phyloP scores from a whole-genome alignment of 345 rosid species.

The Bruguiera parviflora region DNA sequence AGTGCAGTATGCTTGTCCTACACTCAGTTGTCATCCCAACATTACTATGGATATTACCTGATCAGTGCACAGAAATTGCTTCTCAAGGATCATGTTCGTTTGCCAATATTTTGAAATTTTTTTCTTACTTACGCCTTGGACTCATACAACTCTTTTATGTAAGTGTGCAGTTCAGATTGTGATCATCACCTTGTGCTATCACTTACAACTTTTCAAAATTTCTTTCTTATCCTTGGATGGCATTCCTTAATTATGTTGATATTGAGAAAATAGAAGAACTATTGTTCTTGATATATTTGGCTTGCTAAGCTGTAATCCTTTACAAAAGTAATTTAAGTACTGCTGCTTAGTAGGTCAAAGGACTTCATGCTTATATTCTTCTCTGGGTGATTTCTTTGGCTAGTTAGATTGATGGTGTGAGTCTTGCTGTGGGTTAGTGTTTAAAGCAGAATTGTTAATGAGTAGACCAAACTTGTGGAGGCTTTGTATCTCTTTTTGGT shows the following conservation, averaged over 20 bases:
- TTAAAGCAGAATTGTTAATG: no score
- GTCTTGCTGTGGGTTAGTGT: no score
- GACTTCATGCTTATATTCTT: no score
- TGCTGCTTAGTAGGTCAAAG: not conserved
- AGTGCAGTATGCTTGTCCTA: slow-evolving; percentile 61
- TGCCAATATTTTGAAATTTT: slow-evolving; percentile 40
- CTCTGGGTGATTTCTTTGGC: no score
- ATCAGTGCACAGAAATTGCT: slow-evolving; percentile 33
- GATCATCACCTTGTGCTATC: slow-evolving; percentile 3
- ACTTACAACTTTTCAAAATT: not conserved
- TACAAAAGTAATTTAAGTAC: not conserved
- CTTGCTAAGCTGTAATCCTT: not conserved
- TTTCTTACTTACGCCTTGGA: slow-evolving; percentile 53
- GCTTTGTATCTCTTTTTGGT: no score
- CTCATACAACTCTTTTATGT: slow-evolving; percentile 78
- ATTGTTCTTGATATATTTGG: not conserved
- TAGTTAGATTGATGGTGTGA: no score
- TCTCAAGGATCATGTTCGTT: slow-evolving; percentile 39
- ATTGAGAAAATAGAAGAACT: not conserved
- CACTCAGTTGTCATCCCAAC: slow-evolving; percentile 62
- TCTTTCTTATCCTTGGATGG: not conserved
- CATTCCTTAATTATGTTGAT: not conserved
- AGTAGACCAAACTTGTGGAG: no score
- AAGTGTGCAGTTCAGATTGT: slow-evolving; percentile 32
- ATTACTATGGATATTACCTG: slow-evolving; percentile 73